Evolutionary conservation across 2,329 filamentous ascomycete genomes (phyloP), one percentile per base, ranked within the genome.

Genomic region (Venturia carpophila): DNA sequence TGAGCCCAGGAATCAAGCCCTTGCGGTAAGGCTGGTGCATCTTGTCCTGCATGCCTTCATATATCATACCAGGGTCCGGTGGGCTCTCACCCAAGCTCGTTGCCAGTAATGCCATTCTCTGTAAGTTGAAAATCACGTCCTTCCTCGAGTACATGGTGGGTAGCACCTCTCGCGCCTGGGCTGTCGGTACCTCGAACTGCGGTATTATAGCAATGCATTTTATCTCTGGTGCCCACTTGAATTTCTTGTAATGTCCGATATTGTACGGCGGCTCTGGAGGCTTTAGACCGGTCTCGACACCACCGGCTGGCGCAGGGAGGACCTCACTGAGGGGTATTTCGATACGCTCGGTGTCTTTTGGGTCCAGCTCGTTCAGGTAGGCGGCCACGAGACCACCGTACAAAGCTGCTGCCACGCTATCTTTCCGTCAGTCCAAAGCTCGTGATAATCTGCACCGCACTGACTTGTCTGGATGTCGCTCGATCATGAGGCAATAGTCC

Each of bases 31-130:
- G 94, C 77, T 99, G 94, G 79, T 99, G 94, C 67, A 99, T 86
- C 78, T 92, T 96, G 80, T 99, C 94, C 79, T 97, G 94, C 94
- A 99, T 99, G 60, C 92, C 93, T 60, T 95, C 87, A 79, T 95
- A 95, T 75, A 99, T 99, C 76, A 96, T 88, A 71, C 95, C 88
- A 27, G 94, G 88, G 73, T 97, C 89, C 1, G 92, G 93, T 11
- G 94, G 93, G 9, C 90, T 93, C 75, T 91, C 88, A 68, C 92
- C 92, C 58, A 99, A 83, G 0, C 92, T 92, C 13, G 92, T 91
- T 41, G 93, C 92, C 15, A 99, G 84, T 62, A 99, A 83, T 2
- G 93, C 92, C 75, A 96, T 91, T 69, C 94, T 85, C 78, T 97
- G 94, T 71, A 97, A 83, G 79, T 99, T 99, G 82, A 96, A 97